A percentile compares a stretch with the other conserved stretches of the same genome.
Evolutionary conservation across 1,284 basidiomycete species (phyloP).

Genomic region (Ceratorhiza oryzae-sativae): DNA sequence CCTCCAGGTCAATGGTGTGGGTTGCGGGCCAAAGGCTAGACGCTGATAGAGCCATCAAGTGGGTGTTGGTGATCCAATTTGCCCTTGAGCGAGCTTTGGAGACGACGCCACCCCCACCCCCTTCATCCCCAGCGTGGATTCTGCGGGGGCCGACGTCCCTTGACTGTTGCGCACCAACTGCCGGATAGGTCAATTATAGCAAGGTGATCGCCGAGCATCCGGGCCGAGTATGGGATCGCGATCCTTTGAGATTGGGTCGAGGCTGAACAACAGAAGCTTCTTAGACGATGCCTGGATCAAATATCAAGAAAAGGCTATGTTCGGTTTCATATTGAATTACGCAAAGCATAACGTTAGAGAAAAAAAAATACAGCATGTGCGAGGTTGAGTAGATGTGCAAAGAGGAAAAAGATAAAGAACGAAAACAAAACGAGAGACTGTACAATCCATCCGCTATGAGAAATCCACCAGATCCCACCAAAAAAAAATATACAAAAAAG

Average conservation of each 20-base stretch:
- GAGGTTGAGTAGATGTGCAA: not conserved
- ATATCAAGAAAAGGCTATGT: too few species aligned
- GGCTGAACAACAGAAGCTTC: too few species aligned
- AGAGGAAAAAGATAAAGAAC: not conserved
- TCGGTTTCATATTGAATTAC: too few species aligned
- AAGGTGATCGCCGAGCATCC: too few species aligned
- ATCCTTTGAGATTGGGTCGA: too few species aligned
- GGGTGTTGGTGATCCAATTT: too few species aligned
- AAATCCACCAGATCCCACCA: not conserved
- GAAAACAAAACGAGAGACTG: not conserved
- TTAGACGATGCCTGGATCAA: too few species aligned
- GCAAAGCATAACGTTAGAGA: not conserved
- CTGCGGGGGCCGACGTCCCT: not conserved
- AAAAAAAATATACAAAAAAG: not conserved
- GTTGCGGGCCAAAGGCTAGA: not conserved
- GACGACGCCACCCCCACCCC: conserved; percentile 4
- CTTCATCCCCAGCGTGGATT: not conserved
- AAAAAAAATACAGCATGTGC: conserved; percentile 7
- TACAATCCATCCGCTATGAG: not conserved
- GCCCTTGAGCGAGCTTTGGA: not conserved
- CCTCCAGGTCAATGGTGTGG: too few species aligned
- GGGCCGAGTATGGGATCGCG: too few species aligned
- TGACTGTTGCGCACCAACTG: too few species aligned
- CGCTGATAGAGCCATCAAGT: too few species aligned
- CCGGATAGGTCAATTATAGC: not conserved